phyloP scores from a whole-genome alignment of 2,329 filamentous ascomycete genomes.

The Colletotrichum costaricense region DNA sequence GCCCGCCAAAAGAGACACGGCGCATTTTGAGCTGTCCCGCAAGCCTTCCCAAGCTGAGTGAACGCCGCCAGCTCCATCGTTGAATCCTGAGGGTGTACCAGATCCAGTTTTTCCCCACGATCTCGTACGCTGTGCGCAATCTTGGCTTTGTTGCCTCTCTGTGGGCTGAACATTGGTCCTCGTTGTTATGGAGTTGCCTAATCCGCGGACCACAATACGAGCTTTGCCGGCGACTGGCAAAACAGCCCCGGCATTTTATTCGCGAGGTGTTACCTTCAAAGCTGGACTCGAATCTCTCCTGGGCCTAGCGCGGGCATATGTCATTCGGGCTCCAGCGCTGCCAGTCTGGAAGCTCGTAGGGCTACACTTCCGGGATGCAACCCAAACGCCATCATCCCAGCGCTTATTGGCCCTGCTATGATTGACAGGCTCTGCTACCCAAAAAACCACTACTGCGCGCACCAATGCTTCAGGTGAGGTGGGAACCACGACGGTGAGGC shows the following conservation, averaged over 20 bases:
- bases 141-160: neutral
- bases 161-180: neutral
- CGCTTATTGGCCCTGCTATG: neutral
- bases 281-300: neutral
- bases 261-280: neutral
- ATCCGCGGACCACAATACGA: conserved; percentile 3
- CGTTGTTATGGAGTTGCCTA: neutral
- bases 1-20: neutral
- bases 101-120: neutral
- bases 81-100: neutral
- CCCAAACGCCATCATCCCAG: neutral
- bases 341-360: neutral
- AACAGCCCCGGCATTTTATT: neutral
- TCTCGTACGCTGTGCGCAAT: neutral
- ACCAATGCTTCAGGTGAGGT: neutral
- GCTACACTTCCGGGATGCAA: neutral
- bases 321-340: neutral
- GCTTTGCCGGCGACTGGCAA: neutral
- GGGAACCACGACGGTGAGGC: neutral
- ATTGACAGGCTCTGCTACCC: neutral
- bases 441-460: neutral
- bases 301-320: neutral
- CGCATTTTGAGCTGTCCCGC: neutral
- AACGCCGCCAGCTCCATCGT: neutral
- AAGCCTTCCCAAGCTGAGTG: neutral